Evolutionary conservation across 2,329 filamentous ascomycete genomes (phyloP), one percentile per base, ranked within the genome.

Genomic region (Arthrobotrys musiformis): DNA sequence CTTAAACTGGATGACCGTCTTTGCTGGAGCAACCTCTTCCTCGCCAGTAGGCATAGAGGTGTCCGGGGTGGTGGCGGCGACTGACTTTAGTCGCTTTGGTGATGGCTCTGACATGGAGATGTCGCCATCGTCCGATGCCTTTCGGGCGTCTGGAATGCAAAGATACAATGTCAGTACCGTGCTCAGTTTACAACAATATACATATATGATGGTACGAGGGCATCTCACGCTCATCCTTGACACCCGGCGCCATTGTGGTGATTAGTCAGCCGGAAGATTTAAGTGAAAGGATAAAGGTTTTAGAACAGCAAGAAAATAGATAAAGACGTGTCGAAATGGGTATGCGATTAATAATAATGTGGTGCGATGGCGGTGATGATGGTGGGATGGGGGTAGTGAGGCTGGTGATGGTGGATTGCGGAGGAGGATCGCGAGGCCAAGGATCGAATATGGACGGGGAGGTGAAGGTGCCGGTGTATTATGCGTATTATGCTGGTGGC

Each of bases 61-160:
- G 9, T 77, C 73, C 19, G 73, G 73, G 17, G 24, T 63, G 35
- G 74, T 63, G 7, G 74, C 67, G 22, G 70, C 74, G 37, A 69
- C 74, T 13, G 74, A 78, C 48, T 78, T 78, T 6, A 78, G 68
- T 9, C 74, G 61, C 54, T 78, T 78, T 9, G 74, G 74, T 4
- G 69, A 73, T 9, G 74, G 74, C 22, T 78, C 74, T 4, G 74
- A 73, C 74, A 78, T 78, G 35, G 67, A 68, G 28, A 78, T 69
- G 17, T 78, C 74, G 13, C 56, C 74, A 46, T 78, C 74, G 24
- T 73, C 74, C 11, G 74, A 73, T 46, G 61, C 63, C 35, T 70
- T 78, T 22, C 74, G 74, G n/a, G 46, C 68, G 4, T 72, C 74
- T 78, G 37, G 7, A 26, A 37, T 9, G 17, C 8, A 7, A 19